Evolutionary conservation across 75 land plant genomes (phyloP).

Genomic region (Selaginella moellendorffii): DNA sequence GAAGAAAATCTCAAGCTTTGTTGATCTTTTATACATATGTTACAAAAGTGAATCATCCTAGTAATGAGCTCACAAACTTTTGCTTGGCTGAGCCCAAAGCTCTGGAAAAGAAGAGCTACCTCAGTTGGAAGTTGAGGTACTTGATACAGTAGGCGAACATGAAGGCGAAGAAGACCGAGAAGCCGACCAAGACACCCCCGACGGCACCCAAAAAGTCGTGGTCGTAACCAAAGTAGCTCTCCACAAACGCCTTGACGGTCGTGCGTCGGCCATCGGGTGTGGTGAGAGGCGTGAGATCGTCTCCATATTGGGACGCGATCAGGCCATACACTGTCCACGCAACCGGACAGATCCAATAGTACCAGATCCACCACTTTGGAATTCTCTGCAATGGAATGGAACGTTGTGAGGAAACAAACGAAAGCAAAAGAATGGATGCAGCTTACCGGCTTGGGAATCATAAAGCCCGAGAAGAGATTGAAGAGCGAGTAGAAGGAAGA

Average conservation of each 20-base stretch:
- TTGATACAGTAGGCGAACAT: not conserved
- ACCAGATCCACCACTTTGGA: conserved; percentile 96
- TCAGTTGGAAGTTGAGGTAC: conserved; percentile 5
- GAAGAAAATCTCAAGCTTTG: too few species aligned
- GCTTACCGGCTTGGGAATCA: conserved; percentile 37
- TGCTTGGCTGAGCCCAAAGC: too few species aligned
- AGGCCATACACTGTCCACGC: conserved; percentile 8
- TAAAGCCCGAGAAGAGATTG: conserved; percentile 43
- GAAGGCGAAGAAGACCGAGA: not conserved
- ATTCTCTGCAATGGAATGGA: conserved; percentile 24
- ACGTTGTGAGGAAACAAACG: not conserved
- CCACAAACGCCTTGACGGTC: conserved; percentile 32
- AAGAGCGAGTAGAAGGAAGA: conserved; percentile 22
- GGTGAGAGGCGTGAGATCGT: not conserved
- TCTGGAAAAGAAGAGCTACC: not conserved
- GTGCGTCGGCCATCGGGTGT: not conserved
- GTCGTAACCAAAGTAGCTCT: conserved; percentile 43
- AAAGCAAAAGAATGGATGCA: not conserved
- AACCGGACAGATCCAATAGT: conserved; percentile 76
- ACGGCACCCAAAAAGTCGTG: conserved; percentile 12
- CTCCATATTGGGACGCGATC: not conserved
- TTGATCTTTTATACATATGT: too few species aligned
- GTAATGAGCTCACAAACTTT: too few species aligned
- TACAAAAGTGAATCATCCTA: too few species aligned
- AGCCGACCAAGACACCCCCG: not conserved